Evolutionary conservation across 768 basidiomycete species (phyloP).

Genomic region (Russula emetica): DNA sequence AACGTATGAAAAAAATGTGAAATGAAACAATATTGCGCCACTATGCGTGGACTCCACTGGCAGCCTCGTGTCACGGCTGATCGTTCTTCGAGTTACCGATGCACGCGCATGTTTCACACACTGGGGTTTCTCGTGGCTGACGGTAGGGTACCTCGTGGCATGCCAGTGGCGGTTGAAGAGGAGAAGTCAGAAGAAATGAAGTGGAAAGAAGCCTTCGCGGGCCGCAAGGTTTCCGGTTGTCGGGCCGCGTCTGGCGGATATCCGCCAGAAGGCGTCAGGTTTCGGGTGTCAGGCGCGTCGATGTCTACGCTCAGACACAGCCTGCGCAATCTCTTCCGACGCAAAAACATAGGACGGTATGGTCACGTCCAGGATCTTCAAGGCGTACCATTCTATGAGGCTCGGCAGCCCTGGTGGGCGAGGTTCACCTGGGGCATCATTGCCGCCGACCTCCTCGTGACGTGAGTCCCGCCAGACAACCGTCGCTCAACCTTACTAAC

Average conservation of each 20-base stretch:
- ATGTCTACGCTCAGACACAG: slow-evolving; percentile 13
- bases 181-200: no score
- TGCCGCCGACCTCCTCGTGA: slow-evolving; percentile 27
- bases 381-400: slow-evolving; percentile 22
- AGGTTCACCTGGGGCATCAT: slow-evolving; percentile 25
- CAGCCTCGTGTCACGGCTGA: neutral
- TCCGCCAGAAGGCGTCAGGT: no score
- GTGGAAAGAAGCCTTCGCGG: neutral
- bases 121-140: neutral
- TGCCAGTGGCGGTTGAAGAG: neutral
- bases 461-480: slow-evolving; percentile 13
- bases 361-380: slow-evolving; percentile 8
- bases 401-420: slow-evolving; percentile 25
- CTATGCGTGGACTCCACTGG: neutral
- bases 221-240: neutral
- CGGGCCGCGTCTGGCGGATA: neutral
- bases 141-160: neutral
- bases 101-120: neutral
- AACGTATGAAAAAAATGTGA: no score
- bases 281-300: no score
- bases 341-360: slow-evolving; percentile 9
- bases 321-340: slow-evolving; percentile 15
- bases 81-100: neutral
- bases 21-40: neutral
- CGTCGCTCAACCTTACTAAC: neutral